phyloP scores from a whole-genome alignment of 2,329 filamentous ascomycete genomes.

The Graphilbum ipis-grandicollis region DNA sequence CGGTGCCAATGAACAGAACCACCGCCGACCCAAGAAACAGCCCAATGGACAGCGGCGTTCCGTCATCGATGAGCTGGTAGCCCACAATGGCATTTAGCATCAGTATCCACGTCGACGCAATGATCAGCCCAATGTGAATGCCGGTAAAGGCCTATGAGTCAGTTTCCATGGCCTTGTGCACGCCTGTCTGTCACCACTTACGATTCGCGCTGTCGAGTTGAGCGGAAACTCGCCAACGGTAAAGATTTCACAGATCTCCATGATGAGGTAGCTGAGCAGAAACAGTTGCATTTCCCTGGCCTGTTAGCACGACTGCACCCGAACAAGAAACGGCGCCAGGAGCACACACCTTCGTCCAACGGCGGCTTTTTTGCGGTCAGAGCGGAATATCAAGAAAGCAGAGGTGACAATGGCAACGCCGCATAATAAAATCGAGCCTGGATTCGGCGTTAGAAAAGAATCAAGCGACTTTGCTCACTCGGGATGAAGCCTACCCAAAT shows the following conservation, averaged over 20 bases:
- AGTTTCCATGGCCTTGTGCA: too few species aligned
- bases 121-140: constrained; percentile 77
- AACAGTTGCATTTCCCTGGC: constrained; percentile 91
- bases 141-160: constrained; percentile 71
- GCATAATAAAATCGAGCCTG: constrained; percentile 75
- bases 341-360: constrained; percentile 66
- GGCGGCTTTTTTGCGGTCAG: constrained; percentile 80
- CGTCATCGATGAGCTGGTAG: constrained; percentile 86
- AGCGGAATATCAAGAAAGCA: constrained; percentile 54
- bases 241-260: constrained; percentile 93
- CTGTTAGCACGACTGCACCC: too few species aligned
- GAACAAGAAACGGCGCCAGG: background rate
- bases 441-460: constrained; percentile 8
- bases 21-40: constrained; percentile 55
- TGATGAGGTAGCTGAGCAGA: constrained; percentile 66
- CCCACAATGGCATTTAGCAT: constrained; percentile 85
- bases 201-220: constrained; percentile 49
- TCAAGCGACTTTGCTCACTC: too few species aligned
- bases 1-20: constrained; percentile 70
- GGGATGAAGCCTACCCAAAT: constrained; percentile 48
- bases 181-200: constrained; percentile 25
- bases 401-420: constrained; percentile 57
- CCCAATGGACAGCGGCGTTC: constrained; percentile 66
- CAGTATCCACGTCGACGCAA: constrained; percentile 77
- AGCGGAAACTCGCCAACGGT: constrained; percentile 81